A percentile compares a stretch with the other conserved stretches of the same genome.
Conservation (phyloP, 306 rosid genomes). For the Cyamopsis tetragonoloba region DNA sequence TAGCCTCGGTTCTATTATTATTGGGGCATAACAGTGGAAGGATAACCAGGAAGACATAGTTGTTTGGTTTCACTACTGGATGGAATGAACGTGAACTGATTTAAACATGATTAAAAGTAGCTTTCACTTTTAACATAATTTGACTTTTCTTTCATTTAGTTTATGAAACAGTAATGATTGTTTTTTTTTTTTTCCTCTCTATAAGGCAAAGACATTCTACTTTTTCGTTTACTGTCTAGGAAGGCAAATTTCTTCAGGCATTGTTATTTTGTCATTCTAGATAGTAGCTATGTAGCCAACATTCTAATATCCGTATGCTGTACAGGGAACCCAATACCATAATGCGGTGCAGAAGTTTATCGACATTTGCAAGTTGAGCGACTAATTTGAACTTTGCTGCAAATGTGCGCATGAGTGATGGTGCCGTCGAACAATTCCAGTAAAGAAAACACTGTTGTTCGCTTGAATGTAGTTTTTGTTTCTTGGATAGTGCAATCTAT, state of each 20-base stretch:
- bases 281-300: too few relatives aligned
- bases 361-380: slow-evolving; percentile 64
- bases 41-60: too few relatives aligned
- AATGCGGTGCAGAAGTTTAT: slow-evolving; percentile 71
- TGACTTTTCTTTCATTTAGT: too few relatives aligned
- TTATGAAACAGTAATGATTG: too few relatives aligned
- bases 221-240: neutral
- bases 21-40: neutral
- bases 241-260: too few relatives aligned
- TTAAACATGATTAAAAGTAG: too few relatives aligned
- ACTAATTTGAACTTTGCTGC: too few relatives aligned
- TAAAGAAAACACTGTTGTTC: neutral
- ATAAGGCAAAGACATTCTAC: neutral
- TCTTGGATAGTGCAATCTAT: neutral
- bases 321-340: slow-evolving; percentile 69
- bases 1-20: neutral
- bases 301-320: slow-evolving; percentile 22
- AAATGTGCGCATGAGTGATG: neutral
- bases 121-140: too few relatives aligned
- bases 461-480: neutral
- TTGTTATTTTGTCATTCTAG: too few relatives aligned
- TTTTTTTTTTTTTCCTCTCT: too few relatives aligned
- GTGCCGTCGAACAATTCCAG: neutral
- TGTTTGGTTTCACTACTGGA: too few relatives aligned
- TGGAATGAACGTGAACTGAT: too few relatives aligned